Conservation (phyloP, 1,139 yeast species). For the Blastobotrys capitulatus region DNA sequence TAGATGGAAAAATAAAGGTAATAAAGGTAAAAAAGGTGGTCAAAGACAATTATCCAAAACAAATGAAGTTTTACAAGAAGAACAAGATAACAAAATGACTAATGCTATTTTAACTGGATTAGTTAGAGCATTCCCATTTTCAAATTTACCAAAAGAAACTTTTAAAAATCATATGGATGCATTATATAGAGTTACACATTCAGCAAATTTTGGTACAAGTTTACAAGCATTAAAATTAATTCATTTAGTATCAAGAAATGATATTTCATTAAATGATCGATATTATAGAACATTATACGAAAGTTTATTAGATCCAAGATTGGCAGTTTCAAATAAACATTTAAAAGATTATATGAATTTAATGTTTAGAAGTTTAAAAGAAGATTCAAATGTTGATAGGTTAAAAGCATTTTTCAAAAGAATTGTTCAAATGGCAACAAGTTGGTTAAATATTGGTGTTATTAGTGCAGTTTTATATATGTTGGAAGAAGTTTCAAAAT, state of each 20-base stretch:
- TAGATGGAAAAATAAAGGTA: conserved; percentile 36
- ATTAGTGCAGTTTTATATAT: conserved; percentile 84
- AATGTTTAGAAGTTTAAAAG: conserved; percentile 74
- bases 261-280: conserved; percentile 48
- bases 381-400: conserved; percentile 59
- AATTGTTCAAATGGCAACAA: conserved; percentile 74
- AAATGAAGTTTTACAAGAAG: conserved; percentile 69
- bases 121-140: conserved; percentile 94
- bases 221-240: conserved; percentile 87
- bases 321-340: conserved; percentile 79
- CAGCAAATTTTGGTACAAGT: conserved; percentile 90
- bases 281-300: conserved; percentile 88
- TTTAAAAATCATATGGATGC: conserved; percentile 79
- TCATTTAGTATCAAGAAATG: conserved; percentile 54
- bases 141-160: conserved; percentile 64
- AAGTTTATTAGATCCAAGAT: conserved; percentile 77
- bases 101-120: conserved; percentile 92
- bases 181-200: conserved; percentile 83
- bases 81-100: conserved; percentile 76
- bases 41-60: conserved; percentile 59
- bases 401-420: conserved; percentile 90
- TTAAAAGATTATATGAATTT: conserved; percentile 76
- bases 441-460: conserved; percentile 87
- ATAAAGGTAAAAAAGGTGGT: conserved; percentile 69
- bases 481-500: conserved; percentile 58